Base-by-base conservation (phyloP, 1,139 yeast species). In the Blastobotrys apis region DNA sequence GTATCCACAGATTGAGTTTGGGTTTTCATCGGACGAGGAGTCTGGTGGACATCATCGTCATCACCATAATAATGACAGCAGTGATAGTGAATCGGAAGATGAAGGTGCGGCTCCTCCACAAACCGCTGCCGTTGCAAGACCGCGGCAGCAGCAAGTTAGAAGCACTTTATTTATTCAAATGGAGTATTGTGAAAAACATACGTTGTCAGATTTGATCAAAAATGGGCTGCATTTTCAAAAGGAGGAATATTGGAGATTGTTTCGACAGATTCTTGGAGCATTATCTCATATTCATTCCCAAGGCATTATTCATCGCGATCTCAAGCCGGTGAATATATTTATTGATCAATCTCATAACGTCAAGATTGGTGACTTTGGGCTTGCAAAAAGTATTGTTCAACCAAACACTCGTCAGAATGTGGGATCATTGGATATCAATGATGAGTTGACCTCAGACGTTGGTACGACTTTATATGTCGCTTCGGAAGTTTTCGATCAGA, bases 151-250 rank as follows among this genome's bases (percentile, higher is more conserved):
- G 37, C 21, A 23, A 3, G 35, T 39, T 19, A 67, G 68, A 56
- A 79, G 77, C 66, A 90, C 75, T 35, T 71, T 74, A 51, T 94
- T 71, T 59, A 92, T 94, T 52, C 98, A 94, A 60, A 94, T 94
- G 99, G 98, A 94, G 62, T 94, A 92, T 60, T 94, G 98, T 66
- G 98, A 94, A 57, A 92, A 92, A 58, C 86, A 86, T 49, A 92
- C 98, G 0, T 66, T 94, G 31, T 75, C 78, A 40, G 95, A 92
- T 62, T 69, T 92, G 51, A 92, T 94, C 34, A 78, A 77, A 38
- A 94, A 84, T 51, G 90, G 88, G 0, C 69, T 90, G n/a, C 84
- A 82, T 5, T 70, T 70, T 8, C 78, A 84, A 44, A 71, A 85
- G 0, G 82, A 78, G 48, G 94, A 86, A 56, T 90, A 88, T 58